A percentile compares a stretch with the other conserved stretches of the same genome.
Conservation (phyloP, 352 stramenopile species). For the Phytophthora niederhauseri region DNA sequence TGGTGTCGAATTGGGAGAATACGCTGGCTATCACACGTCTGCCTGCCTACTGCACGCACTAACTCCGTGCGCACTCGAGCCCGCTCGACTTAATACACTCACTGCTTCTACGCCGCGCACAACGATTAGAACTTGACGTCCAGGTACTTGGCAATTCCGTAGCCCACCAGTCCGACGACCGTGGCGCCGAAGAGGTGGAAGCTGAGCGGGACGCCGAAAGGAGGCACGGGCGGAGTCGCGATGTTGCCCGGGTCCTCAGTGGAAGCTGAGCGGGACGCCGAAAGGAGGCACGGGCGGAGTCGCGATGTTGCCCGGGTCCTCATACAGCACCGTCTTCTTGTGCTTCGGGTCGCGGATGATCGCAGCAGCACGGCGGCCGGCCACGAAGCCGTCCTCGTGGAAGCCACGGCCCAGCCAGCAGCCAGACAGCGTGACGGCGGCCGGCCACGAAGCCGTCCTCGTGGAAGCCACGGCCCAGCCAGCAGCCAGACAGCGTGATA, state of each 20-base stretch:
- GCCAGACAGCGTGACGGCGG: constrained; percentile 79
- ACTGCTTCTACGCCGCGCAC: constrained; percentile 19
- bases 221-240: constrained; percentile 65
- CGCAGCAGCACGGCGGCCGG: constrained; percentile 73
- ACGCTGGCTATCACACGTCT: constrained; percentile 6
- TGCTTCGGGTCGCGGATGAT: constrained; percentile 84
- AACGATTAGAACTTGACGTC: constrained; percentile 52
- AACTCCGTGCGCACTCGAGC: constrained; percentile 11
- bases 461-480: constrained; percentile 87
- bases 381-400: constrained; percentile 89
- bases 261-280: constrained; percentile 70
- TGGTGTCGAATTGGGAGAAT: constrained; percentile 19
- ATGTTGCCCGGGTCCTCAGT: constrained; percentile 89
- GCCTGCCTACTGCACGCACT: constrained; percentile 7
- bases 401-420: constrained; percentile 85
- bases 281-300: constrained; percentile 77
- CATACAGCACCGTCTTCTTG: constrained; percentile 74
- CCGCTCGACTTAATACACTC: constrained; percentile 28
- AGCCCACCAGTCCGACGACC: constrained; percentile 66
- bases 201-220: constrained; percentile 73
- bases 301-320: constrained; percentile 86
- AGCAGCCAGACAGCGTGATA: constrained; percentile 84
- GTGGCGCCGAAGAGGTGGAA: constrained; percentile 64
- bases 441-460: constrained; percentile 88
- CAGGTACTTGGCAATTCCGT: constrained; percentile 63